Evolutionary conservation across 2,329 filamentous ascomycete genomes (phyloP), one percentile per base, ranked within the genome.

Genomic region (Aspergillus awamori): DNA sequence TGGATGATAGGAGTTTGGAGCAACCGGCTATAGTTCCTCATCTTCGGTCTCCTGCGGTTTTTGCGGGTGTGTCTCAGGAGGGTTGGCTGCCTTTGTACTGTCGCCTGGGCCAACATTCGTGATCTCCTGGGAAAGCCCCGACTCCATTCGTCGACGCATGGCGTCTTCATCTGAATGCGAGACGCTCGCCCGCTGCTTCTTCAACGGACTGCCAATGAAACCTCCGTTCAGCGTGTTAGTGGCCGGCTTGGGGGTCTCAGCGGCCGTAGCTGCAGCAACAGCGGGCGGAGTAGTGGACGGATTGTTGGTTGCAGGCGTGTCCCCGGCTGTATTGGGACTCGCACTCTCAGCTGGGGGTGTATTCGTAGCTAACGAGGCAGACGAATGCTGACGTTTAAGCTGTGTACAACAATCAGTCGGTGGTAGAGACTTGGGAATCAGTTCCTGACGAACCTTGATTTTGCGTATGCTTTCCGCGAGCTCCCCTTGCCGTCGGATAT

Each of bases 371-470:
- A 77, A 63, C 2, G 84, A 84, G 61, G 88, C 87, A 17, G 84
- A 82, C 10, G 87, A 89, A 70, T 88, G 87, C 69, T 87, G 85
- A 56, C 87, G 84, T 80, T 89, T 89, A 59, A 89, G 81, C 87
- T 89, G 65, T 38, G 56, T 39, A 52, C 64, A 20, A 33, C 8
- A 33, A n/a, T 57, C 62, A 73, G 61, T 52, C 53, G 5, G 4
- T 48, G 17, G 15, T 17, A 41, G 15, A 26, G 4, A n/a, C 11
- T 8, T 8, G 20, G 41, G 39, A 45, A 5, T 15, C 24, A 24
- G 22, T 26, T 6, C 45, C 7, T 24, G 8, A 73, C 81, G 67
- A 75, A 88, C 87, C 79, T 87, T 87, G 72, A 89, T 89, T 75
- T 88, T 87, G 62, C 86, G 81, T 58, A 89, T 82, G 53, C 86